Percentiles rank a stretch among this genome's conserved stretches.
These are phyloP conservation scores for Phenoliferia sp. DNA, from an alignment of 1,284 basidiomycete species.

Conservation along the genomic window DNA sequence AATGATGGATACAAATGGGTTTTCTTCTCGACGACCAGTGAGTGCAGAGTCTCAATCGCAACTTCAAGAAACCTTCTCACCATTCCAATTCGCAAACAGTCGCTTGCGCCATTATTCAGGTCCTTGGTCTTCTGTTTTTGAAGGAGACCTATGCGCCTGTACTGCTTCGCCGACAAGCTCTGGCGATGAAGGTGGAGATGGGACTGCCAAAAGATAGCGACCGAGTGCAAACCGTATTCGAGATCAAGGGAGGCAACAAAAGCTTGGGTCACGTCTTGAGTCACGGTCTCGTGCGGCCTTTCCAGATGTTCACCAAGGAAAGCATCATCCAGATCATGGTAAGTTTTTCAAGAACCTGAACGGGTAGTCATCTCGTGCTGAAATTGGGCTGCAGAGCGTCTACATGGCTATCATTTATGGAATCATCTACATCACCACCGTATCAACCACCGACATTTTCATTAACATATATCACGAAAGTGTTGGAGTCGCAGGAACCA, in stretches of 20 bases:
- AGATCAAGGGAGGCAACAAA: slow-evolving; percentile 22
- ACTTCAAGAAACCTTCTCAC: slow-evolving; percentile 1
- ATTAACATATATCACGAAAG: slow-evolving; percentile 47
- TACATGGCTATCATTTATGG: background rate
- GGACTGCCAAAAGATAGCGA: slow-evolving; percentile 22
- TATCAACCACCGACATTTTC: slow-evolving; percentile 60
- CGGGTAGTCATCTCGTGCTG: background rate
- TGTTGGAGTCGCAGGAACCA: slow-evolving; percentile 54
- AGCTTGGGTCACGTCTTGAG: slow-evolving; percentile 38
- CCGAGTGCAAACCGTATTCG: slow-evolving; percentile 34
- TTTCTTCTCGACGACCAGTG: slow-evolving; percentile 63
- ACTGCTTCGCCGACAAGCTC: slow-evolving; percentile 38
- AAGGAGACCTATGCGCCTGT: slow-evolving; percentile 42
- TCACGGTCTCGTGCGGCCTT: slow-evolving; percentile 48
- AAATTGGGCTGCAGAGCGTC: background rate
- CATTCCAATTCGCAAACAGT: slow-evolving; percentile 15
- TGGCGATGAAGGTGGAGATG: slow-evolving; percentile 48
- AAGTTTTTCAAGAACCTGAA: background rate
- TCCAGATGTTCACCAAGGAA: slow-evolving; percentile 49
- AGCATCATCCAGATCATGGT: slow-evolving; percentile 51
- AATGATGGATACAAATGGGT: slow-evolving; percentile 45
- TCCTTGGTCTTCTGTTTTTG: slow-evolving; percentile 48
- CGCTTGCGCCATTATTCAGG: slow-evolving; percentile 32
- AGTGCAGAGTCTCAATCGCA: too few species aligned
- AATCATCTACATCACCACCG: slow-evolving; percentile 54